Conservation (phyloP, 2,329 filamentous ascomycete species). For the Gaeumannomyces tritici region DNA sequence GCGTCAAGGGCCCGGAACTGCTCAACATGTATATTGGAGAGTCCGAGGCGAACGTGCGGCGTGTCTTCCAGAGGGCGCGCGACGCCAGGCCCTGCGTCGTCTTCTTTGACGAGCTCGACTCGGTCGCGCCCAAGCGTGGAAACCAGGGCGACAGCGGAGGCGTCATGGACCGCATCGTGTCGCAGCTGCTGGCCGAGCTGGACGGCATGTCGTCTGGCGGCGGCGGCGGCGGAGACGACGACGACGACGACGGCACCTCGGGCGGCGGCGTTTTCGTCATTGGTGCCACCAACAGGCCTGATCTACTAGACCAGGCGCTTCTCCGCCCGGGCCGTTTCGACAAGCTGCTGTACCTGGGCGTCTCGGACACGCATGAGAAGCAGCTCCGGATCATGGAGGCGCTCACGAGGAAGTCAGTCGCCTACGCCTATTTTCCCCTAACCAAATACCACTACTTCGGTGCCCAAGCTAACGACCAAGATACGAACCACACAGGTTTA, state of each 20-base stretch:
- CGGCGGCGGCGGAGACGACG: conserved; percentile 7
- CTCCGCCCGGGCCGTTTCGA: conserved; percentile 88
- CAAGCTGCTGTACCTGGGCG: conserved; percentile 95
- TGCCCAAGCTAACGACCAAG: conserved; percentile 3
- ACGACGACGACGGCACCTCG: conserved; percentile 46
- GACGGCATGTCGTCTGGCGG: conserved; percentile 90
- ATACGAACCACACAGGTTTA: conserved; percentile 51
- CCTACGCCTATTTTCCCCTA: too few relatives aligned
- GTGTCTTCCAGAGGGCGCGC: conserved; percentile 78
- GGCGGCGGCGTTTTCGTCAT: conserved; percentile 89
- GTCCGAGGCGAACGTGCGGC: conserved; percentile 82
- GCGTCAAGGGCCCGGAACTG: conserved; percentile 82
- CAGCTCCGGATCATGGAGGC: conserved; percentile 92
- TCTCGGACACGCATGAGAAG: conserved; percentile 94
- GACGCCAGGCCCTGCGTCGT: conserved; percentile 83
- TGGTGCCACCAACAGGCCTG: conserved; percentile 88
- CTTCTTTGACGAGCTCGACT: conserved; percentile 90
- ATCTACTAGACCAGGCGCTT: conserved; percentile 83
- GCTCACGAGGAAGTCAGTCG: conserved; percentile 77
- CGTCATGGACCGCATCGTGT: conserved; percentile 97
- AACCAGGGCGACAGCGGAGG: conserved; percentile 96
- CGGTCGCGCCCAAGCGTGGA: conserved; percentile 88
- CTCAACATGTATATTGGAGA: conserved; percentile 97
- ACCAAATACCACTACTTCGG: neutral
- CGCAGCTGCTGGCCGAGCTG: conserved; percentile 85